phyloP scores from a whole-genome alignment of 2,329 filamentous ascomycete species.

The Alternaria burnsii region DNA sequence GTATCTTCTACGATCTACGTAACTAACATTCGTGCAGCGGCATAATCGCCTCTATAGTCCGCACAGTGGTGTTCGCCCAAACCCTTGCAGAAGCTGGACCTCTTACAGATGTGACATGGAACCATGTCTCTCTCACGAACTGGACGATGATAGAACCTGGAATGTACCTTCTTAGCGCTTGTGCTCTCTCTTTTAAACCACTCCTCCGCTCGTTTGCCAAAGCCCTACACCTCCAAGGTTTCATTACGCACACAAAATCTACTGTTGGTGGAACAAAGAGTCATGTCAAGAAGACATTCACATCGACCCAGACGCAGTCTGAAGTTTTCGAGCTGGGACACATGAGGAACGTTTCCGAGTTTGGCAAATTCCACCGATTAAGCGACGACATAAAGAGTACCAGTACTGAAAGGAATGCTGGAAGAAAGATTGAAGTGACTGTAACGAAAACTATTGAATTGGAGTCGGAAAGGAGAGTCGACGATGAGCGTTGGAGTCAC shows the following conservation, averaged over 20 bases:
- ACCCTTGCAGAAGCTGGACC: slow-evolving; percentile 18
- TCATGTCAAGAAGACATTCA: slow-evolving; percentile 5
- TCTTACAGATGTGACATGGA: slow-evolving; percentile 35
- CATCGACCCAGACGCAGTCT: not conserved
- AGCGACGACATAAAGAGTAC: slow-evolving; percentile 10
- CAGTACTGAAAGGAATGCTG: not conserved
- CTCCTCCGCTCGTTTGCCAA: slow-evolving; percentile 33
- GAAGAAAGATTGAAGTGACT: slow-evolving; percentile 9
- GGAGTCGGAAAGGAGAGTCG: not conserved
- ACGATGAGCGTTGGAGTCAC: slow-evolving; percentile 1
- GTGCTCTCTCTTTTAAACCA: slow-evolving; percentile 36
- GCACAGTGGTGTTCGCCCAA: slow-evolving; percentile 30
- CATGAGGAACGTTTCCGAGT: slow-evolving; percentile 13
- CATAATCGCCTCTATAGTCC: slow-evolving; percentile 35
- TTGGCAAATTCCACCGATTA: slow-evolving; percentile 20
- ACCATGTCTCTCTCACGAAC: slow-evolving; percentile 27
- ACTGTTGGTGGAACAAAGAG: slow-evolving; percentile 7
- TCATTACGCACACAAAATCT: slow-evolving; percentile 30
- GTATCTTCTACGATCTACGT: not conserved
- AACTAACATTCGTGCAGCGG: slow-evolving; percentile 22
- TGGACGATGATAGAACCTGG: slow-evolving; percentile 41
- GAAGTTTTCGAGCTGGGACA: slow-evolving; percentile 20
- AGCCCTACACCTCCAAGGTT: slow-evolving; percentile 25
- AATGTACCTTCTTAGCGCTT: slow-evolving; percentile 37
- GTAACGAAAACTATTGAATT: slow-evolving; percentile 21